These are phyloP conservation scores for Suhomyces yuchorum DNA, from an alignment of 1,139 yeast species.

Conservation along the genomic window DNA sequence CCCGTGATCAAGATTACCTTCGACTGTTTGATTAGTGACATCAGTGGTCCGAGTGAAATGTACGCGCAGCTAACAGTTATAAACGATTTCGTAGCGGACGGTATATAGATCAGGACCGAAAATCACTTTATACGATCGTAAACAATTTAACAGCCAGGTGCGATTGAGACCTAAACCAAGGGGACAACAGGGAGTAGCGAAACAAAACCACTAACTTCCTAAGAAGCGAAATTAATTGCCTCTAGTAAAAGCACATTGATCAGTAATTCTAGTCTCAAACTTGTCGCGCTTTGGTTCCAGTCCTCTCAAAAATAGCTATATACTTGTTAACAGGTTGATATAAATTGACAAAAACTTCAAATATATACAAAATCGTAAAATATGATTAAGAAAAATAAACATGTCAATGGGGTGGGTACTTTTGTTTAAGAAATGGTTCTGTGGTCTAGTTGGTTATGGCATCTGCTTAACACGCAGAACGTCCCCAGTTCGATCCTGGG, in stretches of 20 bases:
- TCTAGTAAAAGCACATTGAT: too few relatives aligned
- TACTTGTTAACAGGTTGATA: too few relatives aligned
- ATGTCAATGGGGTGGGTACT: neutral
- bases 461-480: constrained; percentile 99
- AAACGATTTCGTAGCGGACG: neutral
- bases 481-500: constrained; percentile 99
- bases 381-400: neutral
- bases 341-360: too few relatives aligned
- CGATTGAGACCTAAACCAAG: too few relatives aligned
- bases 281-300: too few relatives aligned
- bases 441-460: constrained; percentile 99
- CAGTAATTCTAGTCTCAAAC: too few relatives aligned
- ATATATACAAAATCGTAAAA: neutral
- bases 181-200: too few relatives aligned
- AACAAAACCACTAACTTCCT: too few relatives aligned
- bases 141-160: neutral
- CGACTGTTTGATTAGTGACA: constrained; percentile 23
- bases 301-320: too few relatives aligned
- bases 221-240: too few relatives aligned
- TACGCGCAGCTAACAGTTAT: neutral
- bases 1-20: constrained; percentile 50
- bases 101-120: neutral
- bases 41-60: constrained; percentile 1
- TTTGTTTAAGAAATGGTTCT: constrained; percentile 31
- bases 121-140: neutral